Evolutionary conservation across 345 rosid genomes (phyloP).

Genomic region (Melaleuca alternifolia): DNA sequence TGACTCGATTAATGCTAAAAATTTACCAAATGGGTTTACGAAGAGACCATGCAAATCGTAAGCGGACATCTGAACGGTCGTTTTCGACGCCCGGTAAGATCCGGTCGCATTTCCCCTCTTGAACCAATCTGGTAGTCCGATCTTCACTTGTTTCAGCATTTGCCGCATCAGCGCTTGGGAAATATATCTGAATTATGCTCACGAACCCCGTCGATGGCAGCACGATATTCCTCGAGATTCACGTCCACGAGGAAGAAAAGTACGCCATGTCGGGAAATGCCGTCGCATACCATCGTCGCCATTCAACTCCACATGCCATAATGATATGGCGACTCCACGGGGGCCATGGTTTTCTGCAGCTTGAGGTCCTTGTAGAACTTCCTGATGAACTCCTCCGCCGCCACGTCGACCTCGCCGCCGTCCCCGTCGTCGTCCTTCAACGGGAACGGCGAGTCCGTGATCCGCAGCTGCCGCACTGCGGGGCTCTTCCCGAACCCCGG

Average conservation of each 20-base stretch:
- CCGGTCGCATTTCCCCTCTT: neutral
- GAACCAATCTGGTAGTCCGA: neutral
- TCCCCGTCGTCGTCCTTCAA: conserved; percentile 39
- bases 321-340: conserved; percentile 39
- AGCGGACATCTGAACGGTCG: neutral
- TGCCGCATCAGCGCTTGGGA: neutral
- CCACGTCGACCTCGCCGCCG: conserved; percentile 49
- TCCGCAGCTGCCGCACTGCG: conserved; percentile 48
- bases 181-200: neutral
- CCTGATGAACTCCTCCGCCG: conserved; percentile 85
- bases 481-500: conserved; percentile 66
- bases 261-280: neutral
- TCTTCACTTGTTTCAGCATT: neutral
- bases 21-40: neutral
- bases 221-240: neutral
- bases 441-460: conserved; percentile 78
- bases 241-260: neutral
- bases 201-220: too few species aligned
- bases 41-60: neutral
- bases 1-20: neutral
- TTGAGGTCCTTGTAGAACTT: conserved; percentile 61
- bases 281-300: fast-evolving
- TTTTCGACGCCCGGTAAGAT: neutral
- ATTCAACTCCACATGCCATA: conserved; percentile 30
- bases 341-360: conserved; percentile 35